Percentiles rank a stretch among this genome's conserved stretches.
phyloP scores from a whole-genome alignment of 108 stramenopile genomes.

The Pseudonitzschia pungens region DNA sequence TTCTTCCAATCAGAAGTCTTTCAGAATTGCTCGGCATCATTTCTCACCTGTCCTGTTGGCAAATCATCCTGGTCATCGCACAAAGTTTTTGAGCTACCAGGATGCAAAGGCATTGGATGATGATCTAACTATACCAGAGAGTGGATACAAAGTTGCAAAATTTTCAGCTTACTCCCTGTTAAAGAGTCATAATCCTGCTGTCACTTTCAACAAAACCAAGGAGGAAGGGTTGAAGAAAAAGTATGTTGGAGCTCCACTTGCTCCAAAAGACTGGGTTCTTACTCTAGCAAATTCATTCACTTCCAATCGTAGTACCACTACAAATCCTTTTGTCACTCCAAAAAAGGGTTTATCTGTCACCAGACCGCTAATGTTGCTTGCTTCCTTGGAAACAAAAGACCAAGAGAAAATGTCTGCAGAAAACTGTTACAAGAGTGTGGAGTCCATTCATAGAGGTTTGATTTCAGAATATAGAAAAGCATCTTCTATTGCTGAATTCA shows the following conservation, averaged over 20 bases:
- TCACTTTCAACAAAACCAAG: background rate
- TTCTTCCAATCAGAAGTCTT: background rate
- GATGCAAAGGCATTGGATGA: background rate
- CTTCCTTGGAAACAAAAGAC: background rate
- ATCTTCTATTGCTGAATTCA: background rate
- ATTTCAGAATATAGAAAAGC: background rate
- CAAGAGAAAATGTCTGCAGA: too few species aligned
- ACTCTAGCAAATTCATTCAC: background rate
- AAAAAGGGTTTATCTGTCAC: background rate
- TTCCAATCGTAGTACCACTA: background rate
- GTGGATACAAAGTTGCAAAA: background rate
- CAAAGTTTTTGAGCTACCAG: background rate
- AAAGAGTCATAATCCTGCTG: background rate
- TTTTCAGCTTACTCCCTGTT: background rate
- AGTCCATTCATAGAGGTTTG: background rate
- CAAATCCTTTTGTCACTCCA: background rate
- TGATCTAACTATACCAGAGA: background rate
- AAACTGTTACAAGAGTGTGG: background rate
- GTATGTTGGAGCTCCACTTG: background rate
- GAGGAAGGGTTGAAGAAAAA: background rate
- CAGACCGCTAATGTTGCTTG: background rate
- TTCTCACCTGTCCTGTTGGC: background rate
- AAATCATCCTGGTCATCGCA: background rate
- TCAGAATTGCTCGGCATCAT: background rate
- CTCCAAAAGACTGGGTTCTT: background rate